Base-by-base conservation (phyloP, 768 basidiomycete species). In the Daedaleopsis nitida region DNA sequence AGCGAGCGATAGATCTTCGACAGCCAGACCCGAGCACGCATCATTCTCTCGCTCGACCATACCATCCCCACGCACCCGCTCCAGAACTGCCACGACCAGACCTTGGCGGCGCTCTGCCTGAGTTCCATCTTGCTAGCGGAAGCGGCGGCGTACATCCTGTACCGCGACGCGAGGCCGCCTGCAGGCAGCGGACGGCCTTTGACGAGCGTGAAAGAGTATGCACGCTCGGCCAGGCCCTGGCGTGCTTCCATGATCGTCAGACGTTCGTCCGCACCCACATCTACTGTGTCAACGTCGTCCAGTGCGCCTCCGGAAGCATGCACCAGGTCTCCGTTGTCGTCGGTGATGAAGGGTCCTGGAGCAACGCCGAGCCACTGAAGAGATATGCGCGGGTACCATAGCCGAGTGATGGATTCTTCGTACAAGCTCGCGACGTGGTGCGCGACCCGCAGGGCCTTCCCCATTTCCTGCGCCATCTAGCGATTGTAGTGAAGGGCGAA, bases 391-490 rank as follows among this genome's bases (percentile, higher is more conserved):
- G 79, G 80, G 60, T 74, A 70, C 77, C 78, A 80, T 5, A 81
- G 67, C 5, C 77, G 74, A 13, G 72, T 65, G 9, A 55, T 56
- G 2, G 76, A 74, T 23, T 68, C 59, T 34, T 76, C 72, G 64
- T 79, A 74, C 9, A 64, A 64, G 14, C 58, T 62, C 1, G 73
- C 64, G 48, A 77, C 70, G 7, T 69, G 70, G 27, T 68, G 59
- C 1, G 74, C 71, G 10, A 79, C 69, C 21, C 71, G 66, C 34
- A 82, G 62, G 21, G 77, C 78, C 16, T 65, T 63, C 23, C 67
- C 70, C 55, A 76, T 68, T 49, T 81, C 78, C 19, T 78, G 74
- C 1, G 78, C 78, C 77, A 81, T 80, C 80, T 82, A 54, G 13
- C 27, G 27, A 7, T 32, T 7, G 7, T 12, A 23, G 32, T 23